These are phyloP conservation scores for Yamadazyma endophytica DNA, from an alignment of 805 yeast species.

Conservation along the genomic window DNA sequence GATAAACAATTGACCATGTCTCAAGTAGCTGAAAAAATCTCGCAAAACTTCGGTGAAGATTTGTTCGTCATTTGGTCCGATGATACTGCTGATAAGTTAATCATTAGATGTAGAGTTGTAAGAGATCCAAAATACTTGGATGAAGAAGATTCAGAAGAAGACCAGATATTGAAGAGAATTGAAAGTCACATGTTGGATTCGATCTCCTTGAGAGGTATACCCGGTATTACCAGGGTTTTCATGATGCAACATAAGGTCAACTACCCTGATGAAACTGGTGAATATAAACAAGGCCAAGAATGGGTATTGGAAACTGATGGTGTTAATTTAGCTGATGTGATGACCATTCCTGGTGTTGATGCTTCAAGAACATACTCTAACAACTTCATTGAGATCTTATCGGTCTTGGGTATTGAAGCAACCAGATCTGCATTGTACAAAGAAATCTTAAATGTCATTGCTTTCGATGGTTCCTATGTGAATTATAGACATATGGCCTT, in stretches of 20 bases:
- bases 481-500: conserved; percentile 98
- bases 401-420: conserved; percentile 97
- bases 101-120: conserved; percentile 96
- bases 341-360: conserved; percentile 94
- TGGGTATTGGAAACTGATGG: conserved; percentile 99
- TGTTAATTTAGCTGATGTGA: conserved; percentile 90
- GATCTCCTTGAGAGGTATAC: conserved; percentile 92
- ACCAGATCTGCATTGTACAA: conserved; percentile 91
- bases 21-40: conserved; percentile 94
- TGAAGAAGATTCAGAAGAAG: conserved; percentile 96
- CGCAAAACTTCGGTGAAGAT: conserved; percentile 90
- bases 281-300: conserved; percentile 82
- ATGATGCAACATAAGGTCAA: conserved; percentile 82
- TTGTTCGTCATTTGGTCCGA: conserved; percentile 98
- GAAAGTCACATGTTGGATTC: conserved; percentile 96
- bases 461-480: conserved; percentile 99
- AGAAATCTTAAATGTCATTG: conserved; percentile 95
- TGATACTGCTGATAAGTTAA: conserved; percentile 93
- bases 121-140: conserved; percentile 93
- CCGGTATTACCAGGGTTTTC: conserved; percentile 85
- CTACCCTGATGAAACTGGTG: conserved; percentile 77
- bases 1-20: conserved; percentile 98
- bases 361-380: conserved; percentile 87
- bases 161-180: conserved; percentile 89
- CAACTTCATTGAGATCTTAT: conserved; percentile 91